A percentile compares a stretch with the other conserved stretches of the same genome.
phyloP scores from a whole-genome alignment of 2,329 filamentous ascomycete genomes.

The Aciculosporium take region DNA sequence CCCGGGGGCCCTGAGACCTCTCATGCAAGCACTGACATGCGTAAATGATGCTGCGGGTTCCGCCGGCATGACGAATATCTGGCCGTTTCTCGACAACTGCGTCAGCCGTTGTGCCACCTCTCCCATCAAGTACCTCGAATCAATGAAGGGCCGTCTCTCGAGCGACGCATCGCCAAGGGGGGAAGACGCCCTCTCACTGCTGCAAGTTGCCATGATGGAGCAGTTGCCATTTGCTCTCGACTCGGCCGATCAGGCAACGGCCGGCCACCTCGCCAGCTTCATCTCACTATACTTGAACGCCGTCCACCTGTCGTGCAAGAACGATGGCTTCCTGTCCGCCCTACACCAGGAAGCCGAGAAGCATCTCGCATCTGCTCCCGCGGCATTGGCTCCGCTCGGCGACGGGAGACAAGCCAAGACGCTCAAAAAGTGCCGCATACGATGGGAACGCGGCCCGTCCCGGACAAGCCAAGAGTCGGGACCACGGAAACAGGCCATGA shows the following conservation, averaged over 20 bases:
- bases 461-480: not conserved
- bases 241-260: constrained; percentile 27
- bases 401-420: constrained; percentile 8
- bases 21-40: constrained; percentile 24
- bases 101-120: constrained; percentile 58
- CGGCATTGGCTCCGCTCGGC: constrained; percentile 12
- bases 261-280: constrained; percentile 39
- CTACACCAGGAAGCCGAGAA: constrained; percentile 16
- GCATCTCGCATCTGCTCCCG: constrained; percentile 15
- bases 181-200: constrained; percentile 34
- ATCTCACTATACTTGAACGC: constrained; percentile 42
- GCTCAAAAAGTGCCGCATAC: constrained; percentile 7
- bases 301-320: constrained; percentile 23
- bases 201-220: constrained; percentile 58
- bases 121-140: constrained; percentile 72
- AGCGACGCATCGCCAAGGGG: constrained; percentile 15
- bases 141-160: constrained; percentile 35
- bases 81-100: constrained; percentile 72
- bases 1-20: constrained; percentile 31
- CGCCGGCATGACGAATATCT: constrained; percentile 30
- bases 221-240: constrained; percentile 59
- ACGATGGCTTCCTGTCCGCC: not conserved
- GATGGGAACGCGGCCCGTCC: constrained; percentile 5
- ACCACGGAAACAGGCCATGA: constrained; percentile 12
- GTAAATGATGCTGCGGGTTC: constrained; percentile 9